Base-by-base conservation (phyloP, 2,329 filamentous ascomycete genomes). In the Penicillium sp. region DNA sequence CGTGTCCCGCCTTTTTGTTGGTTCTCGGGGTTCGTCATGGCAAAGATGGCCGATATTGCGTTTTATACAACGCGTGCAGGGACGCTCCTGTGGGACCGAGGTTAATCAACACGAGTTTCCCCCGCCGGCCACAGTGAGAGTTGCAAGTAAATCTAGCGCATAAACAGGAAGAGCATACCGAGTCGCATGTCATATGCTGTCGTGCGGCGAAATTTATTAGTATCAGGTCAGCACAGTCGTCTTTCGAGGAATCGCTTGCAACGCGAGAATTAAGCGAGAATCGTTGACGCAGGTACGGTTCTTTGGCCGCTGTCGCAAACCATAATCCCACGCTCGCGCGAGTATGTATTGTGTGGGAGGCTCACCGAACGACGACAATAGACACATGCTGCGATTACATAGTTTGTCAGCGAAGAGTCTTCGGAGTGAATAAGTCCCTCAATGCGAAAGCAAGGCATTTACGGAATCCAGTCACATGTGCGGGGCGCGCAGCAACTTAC, bases 21-120 rank as follows among this genome's bases (percentile, higher is more conserved):
- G 77, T 65, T 98, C 91, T 70, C 91, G 85, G 59, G 90, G 91
- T 73, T 97, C 93, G 72, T 98, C 93, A 75, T 96, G 93, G 72
- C 93, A 98, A 58, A 98, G 80, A 72, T 98, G 93, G 63, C 91
- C 93, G 70, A 98, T 98, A 74, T 95, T 95, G 66, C 93, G 85
- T 75, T 97, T 98, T 73, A 97, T 88, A 77, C 93, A 98, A 73
- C 93, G 83, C 63, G 89, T 91, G 80, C 93, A 98, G 64, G 93
- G 93, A 68, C 93, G 85, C 76, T 95, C 89, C 89, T 94, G 70
- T 29, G 46, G 44, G n/a, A 46, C 47, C 9, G 4, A 50, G 33
- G 52, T 34, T 50, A 43, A 52, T 59, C 56, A 59, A 50, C 51
- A 52, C 41, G 47, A 32, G 43, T 37, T 41, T 53, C 36, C 18